phyloP scores from a whole-genome alignment of 2,329 filamentous ascomycete genomes.

The Arthrobotrys musiformis region DNA sequence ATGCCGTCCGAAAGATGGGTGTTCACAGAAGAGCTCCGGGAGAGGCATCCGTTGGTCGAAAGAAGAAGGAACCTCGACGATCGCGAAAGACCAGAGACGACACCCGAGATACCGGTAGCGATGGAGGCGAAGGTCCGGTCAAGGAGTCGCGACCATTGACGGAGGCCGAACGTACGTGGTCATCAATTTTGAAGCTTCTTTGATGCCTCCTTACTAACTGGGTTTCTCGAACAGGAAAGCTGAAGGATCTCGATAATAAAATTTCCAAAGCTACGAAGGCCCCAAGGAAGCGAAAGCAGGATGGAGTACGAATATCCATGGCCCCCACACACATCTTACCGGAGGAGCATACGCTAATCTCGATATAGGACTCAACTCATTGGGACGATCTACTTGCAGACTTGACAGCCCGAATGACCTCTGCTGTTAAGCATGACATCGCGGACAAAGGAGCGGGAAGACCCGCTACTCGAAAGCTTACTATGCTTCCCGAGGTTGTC shows the following conservation, averaged over 20 bases:
- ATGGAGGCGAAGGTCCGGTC: conserved; percentile 11
- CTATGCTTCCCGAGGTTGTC: conserved; percentile 90
- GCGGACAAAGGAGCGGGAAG: conserved; percentile 79
- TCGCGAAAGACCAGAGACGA: conserved; percentile 60
- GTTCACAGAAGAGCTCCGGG: conserved; percentile 35
- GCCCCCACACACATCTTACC: not conserved
- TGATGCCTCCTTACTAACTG: not conserved
- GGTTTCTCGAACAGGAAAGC: conserved; percentile 68
- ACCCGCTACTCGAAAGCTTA: conserved; percentile 90
- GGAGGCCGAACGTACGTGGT: conserved; percentile 29
- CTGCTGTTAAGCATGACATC: conserved; percentile 87
- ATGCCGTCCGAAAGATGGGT: conserved; percentile 36
- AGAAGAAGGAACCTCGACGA: conserved; percentile 69
- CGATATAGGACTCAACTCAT: conserved; percentile 64
- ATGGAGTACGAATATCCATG: conserved; percentile 72
- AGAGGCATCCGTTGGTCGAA: conserved; percentile 75
- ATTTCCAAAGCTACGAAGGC: conserved; percentile 90
- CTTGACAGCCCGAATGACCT: conserved; percentile 89
- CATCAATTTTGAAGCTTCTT: not conserved
- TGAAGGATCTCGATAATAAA: conserved; percentile 82
- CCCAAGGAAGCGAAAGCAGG: conserved; percentile 80
- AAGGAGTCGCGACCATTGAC: conserved; percentile 20
- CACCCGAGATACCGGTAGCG: conserved; percentile 3
- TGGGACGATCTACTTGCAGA: conserved; percentile 89
- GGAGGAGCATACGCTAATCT: not conserved